Conservation (phyloP, 441 rosid genomes). For the Populus trichocarpa region DNA sequence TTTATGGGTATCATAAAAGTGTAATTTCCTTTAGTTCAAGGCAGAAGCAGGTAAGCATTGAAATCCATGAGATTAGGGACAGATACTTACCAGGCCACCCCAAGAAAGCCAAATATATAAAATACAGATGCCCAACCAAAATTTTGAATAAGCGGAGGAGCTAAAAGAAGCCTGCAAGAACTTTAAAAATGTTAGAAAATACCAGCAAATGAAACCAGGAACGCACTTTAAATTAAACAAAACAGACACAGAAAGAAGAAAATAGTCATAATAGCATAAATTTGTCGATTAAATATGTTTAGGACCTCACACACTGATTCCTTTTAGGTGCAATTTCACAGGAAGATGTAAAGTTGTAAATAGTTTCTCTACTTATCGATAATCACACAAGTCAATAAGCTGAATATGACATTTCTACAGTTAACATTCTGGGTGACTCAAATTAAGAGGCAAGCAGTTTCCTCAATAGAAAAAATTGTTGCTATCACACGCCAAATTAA, state of each 20-base stretch:
- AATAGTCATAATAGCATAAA: neutral
- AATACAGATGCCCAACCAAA: constrained; percentile 91
- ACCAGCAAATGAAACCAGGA: neutral
- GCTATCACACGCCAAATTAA: constrained; percentile 10
- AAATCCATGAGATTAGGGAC: constrained; percentile 1
- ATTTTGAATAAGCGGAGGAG: constrained; percentile 83
- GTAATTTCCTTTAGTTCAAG: constrained; percentile 6
- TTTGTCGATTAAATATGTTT: neutral
- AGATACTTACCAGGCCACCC: constrained; percentile 70
- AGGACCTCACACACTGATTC: neutral
- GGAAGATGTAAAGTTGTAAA: neutral
- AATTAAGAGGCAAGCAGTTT: constrained; percentile 14
- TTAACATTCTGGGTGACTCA: constrained; percentile 1
- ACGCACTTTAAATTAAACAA: neutral
- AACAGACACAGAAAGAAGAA: neutral
- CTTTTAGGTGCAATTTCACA: neutral
- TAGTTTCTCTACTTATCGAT: neutral
- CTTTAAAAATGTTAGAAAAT: constrained; percentile 19
- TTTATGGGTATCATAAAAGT: neutral
- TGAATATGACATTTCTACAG: neutral
- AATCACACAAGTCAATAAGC: neutral
- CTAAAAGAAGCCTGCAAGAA: constrained; percentile 80
- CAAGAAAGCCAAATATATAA: constrained; percentile 72
- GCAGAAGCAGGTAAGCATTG: constrained; percentile 10
- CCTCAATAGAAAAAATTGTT: constrained; percentile 4